Evolutionary conservation across 305 asterid species (phyloP).

Genomic region (Solanum chacoense): DNA sequence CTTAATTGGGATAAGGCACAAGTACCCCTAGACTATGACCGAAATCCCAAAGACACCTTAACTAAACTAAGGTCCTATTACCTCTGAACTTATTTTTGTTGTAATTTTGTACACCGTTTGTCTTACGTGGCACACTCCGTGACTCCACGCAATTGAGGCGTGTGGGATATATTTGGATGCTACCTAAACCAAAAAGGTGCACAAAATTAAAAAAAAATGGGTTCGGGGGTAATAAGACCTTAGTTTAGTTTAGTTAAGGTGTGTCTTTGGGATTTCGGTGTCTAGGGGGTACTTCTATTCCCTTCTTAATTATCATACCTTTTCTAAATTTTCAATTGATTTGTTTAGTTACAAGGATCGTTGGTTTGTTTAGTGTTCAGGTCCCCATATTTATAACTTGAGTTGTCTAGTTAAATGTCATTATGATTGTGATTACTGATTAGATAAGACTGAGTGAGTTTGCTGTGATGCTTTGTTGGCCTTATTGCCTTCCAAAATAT

Average conservation of each 20-base stretch:
- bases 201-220: neutral
- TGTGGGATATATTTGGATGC: too few species aligned
- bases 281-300: neutral
- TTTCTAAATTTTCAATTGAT: neutral
- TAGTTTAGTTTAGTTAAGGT: neutral
- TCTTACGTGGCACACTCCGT: too few species aligned
- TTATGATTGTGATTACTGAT: neutral
- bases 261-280: neutral
- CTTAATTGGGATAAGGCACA: neutral
- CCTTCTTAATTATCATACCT: neutral
- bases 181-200: neutral
- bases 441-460: neutral
- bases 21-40: neutral
- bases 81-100: neutral
- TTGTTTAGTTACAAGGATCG: neutral
- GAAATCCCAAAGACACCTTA: neutral
- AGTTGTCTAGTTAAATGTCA: neutral
- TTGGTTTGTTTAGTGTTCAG: neutral
- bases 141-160: too few species aligned
- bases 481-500: neutral
- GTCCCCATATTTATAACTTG: neutral
- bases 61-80: too few species aligned
- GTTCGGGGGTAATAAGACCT: neutral
- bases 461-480: neutral
- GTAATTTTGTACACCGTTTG: neutral